Conservation (phyloP, 805 yeast genomes). For the Komagataella mondaviorum region DNA sequence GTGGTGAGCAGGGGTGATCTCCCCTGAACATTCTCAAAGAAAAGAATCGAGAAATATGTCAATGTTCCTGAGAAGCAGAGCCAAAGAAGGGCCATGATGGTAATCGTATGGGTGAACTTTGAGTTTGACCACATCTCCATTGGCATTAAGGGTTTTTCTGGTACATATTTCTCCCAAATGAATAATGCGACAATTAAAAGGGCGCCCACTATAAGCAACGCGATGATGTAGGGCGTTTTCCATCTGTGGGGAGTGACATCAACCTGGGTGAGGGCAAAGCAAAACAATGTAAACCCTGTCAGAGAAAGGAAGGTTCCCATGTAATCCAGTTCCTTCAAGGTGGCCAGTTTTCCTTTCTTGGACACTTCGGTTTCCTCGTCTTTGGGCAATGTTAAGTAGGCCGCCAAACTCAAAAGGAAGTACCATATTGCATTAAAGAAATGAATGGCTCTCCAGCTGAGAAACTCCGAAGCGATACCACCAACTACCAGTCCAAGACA, state of each 20-base stretch:
- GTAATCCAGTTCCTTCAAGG: slow-evolving; percentile 17
- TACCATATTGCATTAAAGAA: slow-evolving; percentile 23
- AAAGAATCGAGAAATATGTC: slow-evolving; percentile 24
- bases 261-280: slow-evolving; percentile 30
- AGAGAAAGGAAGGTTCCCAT: slow-evolving; percentile 28
- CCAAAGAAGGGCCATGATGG: slow-evolving; percentile 24
- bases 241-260: slow-evolving; percentile 26
- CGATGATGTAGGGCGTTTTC: slow-evolving; percentile 32
- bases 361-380: slow-evolving; percentile 16
- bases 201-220: slow-evolving; percentile 25
- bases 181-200: slow-evolving; percentile 18
- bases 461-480: slow-evolving; percentile 20
- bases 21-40: slow-evolving; percentile 24
- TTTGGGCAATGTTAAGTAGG: slow-evolving; percentile 17
- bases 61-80: slow-evolving; percentile 26
- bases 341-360: slow-evolving; percentile 3
- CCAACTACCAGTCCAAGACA: slow-evolving; percentile 24
- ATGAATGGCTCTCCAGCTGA: slow-evolving; percentile 23
- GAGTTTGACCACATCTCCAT: slow-evolving; percentile 24
- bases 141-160: slow-evolving; percentile 33
- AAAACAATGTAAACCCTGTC: slow-evolving; percentile 24
- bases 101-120: slow-evolving; percentile 25
- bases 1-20: slow-evolving; percentile 27
- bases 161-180: slow-evolving; percentile 23
- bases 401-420: slow-evolving; percentile 9